Evolutionary conservation across 371 early-diverging fungal genomes (phyloP).

Genomic region (Syncephalastrum monosporum): DNA sequence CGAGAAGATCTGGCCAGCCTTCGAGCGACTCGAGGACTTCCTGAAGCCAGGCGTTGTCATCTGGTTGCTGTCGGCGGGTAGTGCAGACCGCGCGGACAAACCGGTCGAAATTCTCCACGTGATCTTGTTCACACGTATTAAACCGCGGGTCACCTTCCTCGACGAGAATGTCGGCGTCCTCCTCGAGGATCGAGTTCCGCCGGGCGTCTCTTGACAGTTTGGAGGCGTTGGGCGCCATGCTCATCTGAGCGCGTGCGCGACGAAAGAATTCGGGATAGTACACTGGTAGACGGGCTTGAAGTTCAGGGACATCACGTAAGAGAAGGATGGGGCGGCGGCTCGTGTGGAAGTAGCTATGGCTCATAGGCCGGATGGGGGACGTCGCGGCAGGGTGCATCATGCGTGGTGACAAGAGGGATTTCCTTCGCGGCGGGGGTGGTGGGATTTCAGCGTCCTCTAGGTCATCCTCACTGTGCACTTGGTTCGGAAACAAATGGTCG

Average conservation of each 20-base stretch:
- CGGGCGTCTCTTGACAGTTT: conserved; percentile 24
- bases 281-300: conserved; percentile 24
- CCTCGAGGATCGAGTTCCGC: conserved; percentile 40
- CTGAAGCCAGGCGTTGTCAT: conserved; percentile 39
- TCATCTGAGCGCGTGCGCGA: conserved; percentile 33
- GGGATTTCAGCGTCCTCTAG: no score
- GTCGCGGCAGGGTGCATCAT: conserved; percentile 7
- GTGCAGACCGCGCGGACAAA: conserved; percentile 23
- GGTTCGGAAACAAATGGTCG: no score
- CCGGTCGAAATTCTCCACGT: conserved; percentile 13
- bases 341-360: background rate
- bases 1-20: conserved; percentile 42
- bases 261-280: conserved; percentile 38
- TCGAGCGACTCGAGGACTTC: conserved; percentile 28
- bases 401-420: conserved; percentile 1
- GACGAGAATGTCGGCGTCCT: conserved; percentile 12
- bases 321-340: conserved; percentile 1
- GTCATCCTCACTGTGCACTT: no score
- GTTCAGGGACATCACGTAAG: conserved; percentile 36
- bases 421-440: conserved; percentile 3
- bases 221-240: conserved; percentile 26
- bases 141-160: conserved; percentile 19
- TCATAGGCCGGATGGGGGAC: background rate
- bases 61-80: conserved; percentile 41
- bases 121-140: conserved; percentile 11